These are phyloP conservation scores for Solanum chaucha DNA, from an alignment of 257 asterid genomes.

Conservation along the genomic window DNA sequence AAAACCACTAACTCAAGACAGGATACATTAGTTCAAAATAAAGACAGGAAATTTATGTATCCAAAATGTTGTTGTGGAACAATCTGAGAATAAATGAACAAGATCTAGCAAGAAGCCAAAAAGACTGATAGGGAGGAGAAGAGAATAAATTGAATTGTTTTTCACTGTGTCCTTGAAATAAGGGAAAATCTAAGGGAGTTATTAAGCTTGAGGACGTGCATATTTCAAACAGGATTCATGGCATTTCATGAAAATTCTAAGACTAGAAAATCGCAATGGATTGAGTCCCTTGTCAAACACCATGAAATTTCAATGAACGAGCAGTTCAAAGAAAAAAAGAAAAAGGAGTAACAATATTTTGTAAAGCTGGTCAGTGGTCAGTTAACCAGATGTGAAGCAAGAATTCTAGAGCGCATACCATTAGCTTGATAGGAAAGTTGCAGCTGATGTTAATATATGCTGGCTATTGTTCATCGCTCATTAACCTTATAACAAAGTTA, in stretches of 20 bases:
- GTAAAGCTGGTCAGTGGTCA: background rate
- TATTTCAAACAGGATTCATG: background rate
- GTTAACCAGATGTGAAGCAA: background rate
- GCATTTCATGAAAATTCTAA: background rate
- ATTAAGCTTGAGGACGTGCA: background rate
- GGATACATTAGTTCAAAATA: background rate
- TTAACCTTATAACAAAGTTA: background rate
- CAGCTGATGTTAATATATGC: background rate
- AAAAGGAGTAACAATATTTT: background rate
- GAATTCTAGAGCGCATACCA: background rate
- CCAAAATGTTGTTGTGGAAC: background rate
- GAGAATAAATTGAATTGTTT: background rate
- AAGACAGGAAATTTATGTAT: background rate
- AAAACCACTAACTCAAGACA: background rate
- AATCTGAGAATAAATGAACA: background rate
- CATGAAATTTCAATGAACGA: background rate
- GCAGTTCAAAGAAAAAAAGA: background rate
- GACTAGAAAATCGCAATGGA: background rate
- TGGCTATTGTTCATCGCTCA: background rate
- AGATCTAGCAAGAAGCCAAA: background rate
- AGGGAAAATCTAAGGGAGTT: background rate
- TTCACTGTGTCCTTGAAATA: background rate
- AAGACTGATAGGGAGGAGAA: background rate
- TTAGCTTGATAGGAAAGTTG: background rate
- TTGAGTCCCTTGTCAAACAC: background rate